Percentiles rank a stretch among this genome's conserved stretches.
Conservation (phyloP, 108 stramenopile genomes). For the Aurantiochytrium sp. region DNA sequence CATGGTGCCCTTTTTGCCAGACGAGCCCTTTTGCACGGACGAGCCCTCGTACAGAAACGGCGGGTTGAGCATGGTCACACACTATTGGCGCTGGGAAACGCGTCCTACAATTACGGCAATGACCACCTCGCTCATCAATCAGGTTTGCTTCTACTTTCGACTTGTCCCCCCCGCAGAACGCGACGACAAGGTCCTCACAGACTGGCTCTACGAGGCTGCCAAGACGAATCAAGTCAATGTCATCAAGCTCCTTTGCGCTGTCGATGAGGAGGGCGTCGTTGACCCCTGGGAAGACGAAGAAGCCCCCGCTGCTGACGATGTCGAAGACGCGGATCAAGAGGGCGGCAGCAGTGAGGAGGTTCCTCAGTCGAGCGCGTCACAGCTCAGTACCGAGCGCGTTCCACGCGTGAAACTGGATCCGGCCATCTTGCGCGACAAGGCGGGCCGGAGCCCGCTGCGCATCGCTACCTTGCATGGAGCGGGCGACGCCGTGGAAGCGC, state of each 20-base stretch:
- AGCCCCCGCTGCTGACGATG: neutral
- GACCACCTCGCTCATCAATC: neutral
- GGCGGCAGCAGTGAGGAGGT: too few species aligned
- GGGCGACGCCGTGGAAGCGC: neutral
- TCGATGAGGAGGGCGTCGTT: neutral
- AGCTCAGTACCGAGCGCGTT: neutral
- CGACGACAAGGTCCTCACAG: neutral
- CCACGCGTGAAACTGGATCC: neutral
- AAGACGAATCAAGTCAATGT: neutral
- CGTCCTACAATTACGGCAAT: neutral
- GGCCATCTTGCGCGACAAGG: neutral
- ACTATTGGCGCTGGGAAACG: neutral
- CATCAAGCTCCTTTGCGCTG: neutral
- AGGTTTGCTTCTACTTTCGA: neutral
- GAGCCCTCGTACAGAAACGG: neutral
- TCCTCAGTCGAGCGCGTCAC: too few species aligned
- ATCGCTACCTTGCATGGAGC: neutral
- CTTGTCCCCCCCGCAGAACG: neutral
- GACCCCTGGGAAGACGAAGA: neutral
- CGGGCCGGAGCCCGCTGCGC: neutral
- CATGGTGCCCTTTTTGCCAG: neutral
- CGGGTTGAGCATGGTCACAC: neutral
- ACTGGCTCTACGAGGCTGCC: slow-evolving; percentile 6
- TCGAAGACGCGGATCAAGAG: neutral
- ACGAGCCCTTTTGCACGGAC: neutral